Evolutionary conservation across 495 filamentous ascomycete species (phyloP), one percentile per base, ranked within the genome.

Genomic region (Penicillium pulvis): DNA sequence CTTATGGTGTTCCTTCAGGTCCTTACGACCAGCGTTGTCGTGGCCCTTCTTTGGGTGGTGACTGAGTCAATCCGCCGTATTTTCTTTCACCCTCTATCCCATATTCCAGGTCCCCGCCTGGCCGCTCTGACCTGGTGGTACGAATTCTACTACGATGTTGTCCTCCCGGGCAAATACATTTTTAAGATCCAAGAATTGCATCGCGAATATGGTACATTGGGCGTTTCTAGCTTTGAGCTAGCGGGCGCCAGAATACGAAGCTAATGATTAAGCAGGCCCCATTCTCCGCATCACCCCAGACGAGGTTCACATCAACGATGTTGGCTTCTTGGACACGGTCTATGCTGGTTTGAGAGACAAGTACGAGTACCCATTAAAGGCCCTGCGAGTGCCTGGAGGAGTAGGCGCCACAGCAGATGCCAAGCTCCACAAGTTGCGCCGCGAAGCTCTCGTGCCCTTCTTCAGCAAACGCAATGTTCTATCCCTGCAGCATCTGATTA

Each of bases 61-160:
- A 17, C 30, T 28, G 48, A 51, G 30, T n/a, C 48, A 19, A 35
- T 35, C 28, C 28, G 48, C 44, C 70, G 73, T 20, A 58, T 77
- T n/a, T 74, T 68, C 36, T 63, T 74, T 33, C 68, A 75, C 49
- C 77, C 78, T 24, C 61, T 81, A 0, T 57, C 69, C 20, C 62
- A 65, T 4, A 75, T 82, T 20, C 81, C 81, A 7, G 81, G 80
- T 1, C 78, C 79, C 0, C 78, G 72, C 62, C 62, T 83, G 4
- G 78, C 80, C 0, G 78, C 76, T 0, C 60, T 70, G 6, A 77
- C 75, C 4, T 73, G 69, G 31, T 62, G 74, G 30, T 80, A 80
- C 28, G 83, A 85, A 46, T 78, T 78, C 36, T 85, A 81, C 57
- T 78, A 79, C 50, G 79, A 84, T 51, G 59, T 81, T 11, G 57